A percentile compares a stretch with the other conserved stretches of the same genome.
Evolutionary conservation across 768 basidiomycete species (phyloP).

Genomic region (Pisolithus tinctorius): DNA sequence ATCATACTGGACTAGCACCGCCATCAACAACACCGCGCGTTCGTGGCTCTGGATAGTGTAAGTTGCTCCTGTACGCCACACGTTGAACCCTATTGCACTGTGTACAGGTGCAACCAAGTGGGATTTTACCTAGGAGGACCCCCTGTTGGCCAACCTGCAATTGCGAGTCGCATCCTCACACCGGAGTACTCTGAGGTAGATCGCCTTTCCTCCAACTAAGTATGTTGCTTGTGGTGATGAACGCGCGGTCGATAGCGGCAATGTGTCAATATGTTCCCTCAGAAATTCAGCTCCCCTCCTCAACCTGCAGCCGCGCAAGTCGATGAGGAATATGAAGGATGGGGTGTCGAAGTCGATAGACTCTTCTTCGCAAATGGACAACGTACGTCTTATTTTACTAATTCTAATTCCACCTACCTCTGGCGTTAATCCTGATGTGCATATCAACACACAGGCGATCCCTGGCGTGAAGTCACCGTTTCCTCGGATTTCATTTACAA

Average conservation of each 20-base stretch:
- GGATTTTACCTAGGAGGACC: slow-evolving; percentile 43
- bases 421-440: background rate
- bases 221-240: background rate
- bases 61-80: slow-evolving; percentile 8
- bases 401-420: too few species aligned
- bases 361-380: slow-evolving; percentile 67
- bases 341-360: slow-evolving; percentile 50
- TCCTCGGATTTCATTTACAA: slow-evolving; percentile 46
- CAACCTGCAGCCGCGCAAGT: slow-evolving; percentile 36
- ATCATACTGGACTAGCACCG: slow-evolving; percentile 46
- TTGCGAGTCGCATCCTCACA: slow-evolving; percentile 28
- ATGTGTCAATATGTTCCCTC: slow-evolving; percentile 63
- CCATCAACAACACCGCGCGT: slow-evolving; percentile 47
- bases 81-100: background rate
- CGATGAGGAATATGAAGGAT: slow-evolving; percentile 51
- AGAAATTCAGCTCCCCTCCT: slow-evolving; percentile 44
- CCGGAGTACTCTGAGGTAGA: slow-evolving; percentile 25
- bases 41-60: slow-evolving; percentile 74
- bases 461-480: slow-evolving; percentile 65
- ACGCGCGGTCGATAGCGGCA: slow-evolving; percentile 39
- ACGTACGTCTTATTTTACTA: slow-evolving; percentile 33
- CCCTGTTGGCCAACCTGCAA: slow-evolving; percentile 27
- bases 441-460: slow-evolving; percentile 45
- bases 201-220: background rate
- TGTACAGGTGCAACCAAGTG: slow-evolving; percentile 60